Base-by-base conservation (phyloP, 805 yeast species). In the Spathaspora sp. region DNA sequence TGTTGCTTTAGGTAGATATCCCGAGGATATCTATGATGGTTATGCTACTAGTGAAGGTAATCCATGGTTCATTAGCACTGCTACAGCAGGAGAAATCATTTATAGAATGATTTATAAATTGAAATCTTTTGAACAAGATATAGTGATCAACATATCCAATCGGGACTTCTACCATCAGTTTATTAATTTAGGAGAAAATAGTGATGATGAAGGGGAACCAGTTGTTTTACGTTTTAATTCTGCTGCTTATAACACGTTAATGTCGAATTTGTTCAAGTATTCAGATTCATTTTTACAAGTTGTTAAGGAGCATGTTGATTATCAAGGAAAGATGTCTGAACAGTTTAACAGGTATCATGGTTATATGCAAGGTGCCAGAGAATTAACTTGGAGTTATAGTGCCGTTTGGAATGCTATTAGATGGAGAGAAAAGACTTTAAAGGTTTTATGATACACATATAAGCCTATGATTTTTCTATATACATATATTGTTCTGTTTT, bases 381-480 rank as follows among this genome's bases (percentile, higher is more conserved):
- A 88, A 59, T 79, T 93, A 58, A 92, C 97, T 4, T 93, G 98
- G 98, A 86, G 96, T 54, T 89, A 89, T 64, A 82, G 90, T 31
- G 78, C 96, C 4, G 80, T 87, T 45, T 84, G 86, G 82, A 79
- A 82, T 57, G 82, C 93, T 10, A 70, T 79, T 52, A 76, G 85
- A 64, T 81, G 88, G 84, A 82, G 94, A 66, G 56, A 61, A 49
- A 53, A 39, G 43, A 42, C 50, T 29, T 42, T 44, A 43, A 44
- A 28, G 40, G 28, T 48, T 20, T 26, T 48, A 19, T 45, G 28
- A 44, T 16, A 23, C 7, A 39, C n/a, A 12, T 29, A 29, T 5
- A 10, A 3, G 8, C 11, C 32, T 9, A 10, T 29, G 40, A n/a
- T n/a, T 4, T 23, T 19, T 19, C 20, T 28, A 6, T 29, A n/a